A percentile compares a stretch with the other conserved stretches of the same genome.
These are phyloP conservation scores for Rhizomucor pusillus DNA, from an alignment of 371 early-diverging fungal species.

Conservation along the genomic window DNA sequence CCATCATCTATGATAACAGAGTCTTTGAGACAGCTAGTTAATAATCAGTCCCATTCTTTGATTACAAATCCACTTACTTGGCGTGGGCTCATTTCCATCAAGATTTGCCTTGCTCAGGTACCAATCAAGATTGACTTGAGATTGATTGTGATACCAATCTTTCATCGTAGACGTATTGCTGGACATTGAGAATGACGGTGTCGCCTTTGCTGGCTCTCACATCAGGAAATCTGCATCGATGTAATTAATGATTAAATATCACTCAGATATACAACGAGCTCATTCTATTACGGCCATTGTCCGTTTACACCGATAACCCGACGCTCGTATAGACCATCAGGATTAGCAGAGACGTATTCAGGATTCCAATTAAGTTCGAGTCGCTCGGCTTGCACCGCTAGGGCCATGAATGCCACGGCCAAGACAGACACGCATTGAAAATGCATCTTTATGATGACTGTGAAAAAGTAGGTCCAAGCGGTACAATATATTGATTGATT, in stretches of 20 bases:
- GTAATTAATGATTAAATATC: too few species aligned
- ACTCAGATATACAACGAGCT: neutral
- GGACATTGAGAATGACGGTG: constrained; percentile 58
- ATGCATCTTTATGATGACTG: neutral
- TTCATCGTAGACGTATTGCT: constrained; percentile 24
- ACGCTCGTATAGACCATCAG: constrained; percentile 63
- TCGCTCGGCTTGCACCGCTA: neutral
- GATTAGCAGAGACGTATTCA: constrained; percentile 66
- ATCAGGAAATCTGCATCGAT: constrained; percentile 36
- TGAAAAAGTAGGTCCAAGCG: too few species aligned
- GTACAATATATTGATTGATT: too few species aligned
- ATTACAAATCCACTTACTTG: neutral
- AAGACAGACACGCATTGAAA: neutral
- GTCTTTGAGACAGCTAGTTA: neutral
- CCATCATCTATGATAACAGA: constrained; percentile 53
- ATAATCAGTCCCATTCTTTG: neutral
- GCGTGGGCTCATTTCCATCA: constrained; percentile 47
- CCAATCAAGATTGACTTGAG: constrained; percentile 29
- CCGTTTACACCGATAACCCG: constrained; percentile 76
- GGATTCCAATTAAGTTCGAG: constrained; percentile 69
- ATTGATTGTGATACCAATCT: constrained; percentile 65
- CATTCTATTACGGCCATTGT: constrained; percentile 59
- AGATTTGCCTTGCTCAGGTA: constrained; percentile 53
- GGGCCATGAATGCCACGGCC: neutral
- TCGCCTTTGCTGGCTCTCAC: constrained; percentile 48